Percentiles rank a stretch among this genome's conserved stretches.
These are phyloP conservation scores for Tilletia indica DNA, from an alignment of 1,284 basidiomycete genomes.

Conservation along the genomic window DNA sequence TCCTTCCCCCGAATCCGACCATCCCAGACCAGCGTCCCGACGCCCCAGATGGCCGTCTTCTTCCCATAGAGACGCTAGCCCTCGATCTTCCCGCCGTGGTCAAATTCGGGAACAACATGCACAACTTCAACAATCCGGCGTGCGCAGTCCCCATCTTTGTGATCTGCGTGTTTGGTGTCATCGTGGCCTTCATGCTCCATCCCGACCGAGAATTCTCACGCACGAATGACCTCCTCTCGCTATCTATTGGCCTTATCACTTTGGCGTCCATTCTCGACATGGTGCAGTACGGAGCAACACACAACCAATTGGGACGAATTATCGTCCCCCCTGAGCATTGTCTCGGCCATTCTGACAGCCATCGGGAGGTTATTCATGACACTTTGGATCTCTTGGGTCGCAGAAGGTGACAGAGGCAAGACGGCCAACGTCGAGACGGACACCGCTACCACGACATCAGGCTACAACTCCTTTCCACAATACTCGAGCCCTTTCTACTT, in stretches of 20 bases:
- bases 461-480: background rate
- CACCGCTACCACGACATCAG: background rate
- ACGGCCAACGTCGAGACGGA: background rate
- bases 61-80: background rate
- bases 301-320: background rate
- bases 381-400: background rate
- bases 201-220: background rate
- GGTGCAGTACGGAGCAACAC: background rate
- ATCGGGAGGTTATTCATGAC: background rate
- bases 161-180: background rate
- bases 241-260: background rate
- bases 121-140: background rate
- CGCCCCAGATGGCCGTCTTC: too few relatives aligned
- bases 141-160: background rate
- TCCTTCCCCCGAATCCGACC: too few relatives aligned
- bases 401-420: background rate
- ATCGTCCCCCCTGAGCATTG: background rate
- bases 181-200: background rate
- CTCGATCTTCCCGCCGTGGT: background rate
- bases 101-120: background rate
- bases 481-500: background rate
- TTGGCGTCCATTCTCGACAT: background rate
- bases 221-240: background rate
- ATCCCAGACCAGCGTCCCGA: too few relatives aligned
- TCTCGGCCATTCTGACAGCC: background rate